A percentile compares a stretch with the other conserved stretches of the same genome.
These are phyloP conservation scores for Naganishia randhawae DNA, from an alignment of 768 basidiomycete genomes.

Conservation along the genomic window DNA sequence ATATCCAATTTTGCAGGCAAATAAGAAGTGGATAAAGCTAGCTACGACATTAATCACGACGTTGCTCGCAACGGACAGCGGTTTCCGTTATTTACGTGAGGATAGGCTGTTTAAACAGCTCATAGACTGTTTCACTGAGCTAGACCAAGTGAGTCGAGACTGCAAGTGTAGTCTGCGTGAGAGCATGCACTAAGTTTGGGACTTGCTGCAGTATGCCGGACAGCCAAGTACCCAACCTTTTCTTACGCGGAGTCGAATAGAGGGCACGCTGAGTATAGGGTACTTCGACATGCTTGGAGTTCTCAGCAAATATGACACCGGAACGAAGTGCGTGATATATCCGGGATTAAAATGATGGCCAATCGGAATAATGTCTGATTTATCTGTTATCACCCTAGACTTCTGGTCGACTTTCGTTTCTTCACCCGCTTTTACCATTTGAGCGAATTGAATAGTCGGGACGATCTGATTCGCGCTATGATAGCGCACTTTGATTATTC, in stretches of 20 bases:
- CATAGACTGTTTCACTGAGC: conserved; percentile 77
- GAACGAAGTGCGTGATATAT: conserved; percentile 67
- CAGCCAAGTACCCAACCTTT: conserved; percentile 39
- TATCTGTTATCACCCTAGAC: conserved; percentile 52
- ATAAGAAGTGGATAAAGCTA: conserved; percentile 77
- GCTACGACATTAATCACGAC: conserved; percentile 79
- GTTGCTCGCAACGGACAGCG: conserved; percentile 76
- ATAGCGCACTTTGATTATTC: conserved; percentile 88
- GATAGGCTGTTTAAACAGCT: conserved; percentile 82
- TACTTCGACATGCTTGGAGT: conserved; percentile 95
- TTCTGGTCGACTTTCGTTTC: conserved; percentile 84
- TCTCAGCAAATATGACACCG: conserved; percentile 80
- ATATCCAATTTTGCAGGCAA: conserved; percentile 58
- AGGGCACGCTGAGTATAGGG: conserved; percentile 78
- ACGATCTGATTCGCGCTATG: conserved; percentile 85
- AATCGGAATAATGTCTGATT: too few relatives aligned
- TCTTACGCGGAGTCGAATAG: conserved; percentile 77
- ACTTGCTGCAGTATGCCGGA: conserved; percentile 31
- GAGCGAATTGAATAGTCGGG: conserved; percentile 81
- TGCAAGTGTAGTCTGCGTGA: not conserved
- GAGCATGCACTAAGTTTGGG: not conserved
- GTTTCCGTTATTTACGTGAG: conserved; percentile 75
- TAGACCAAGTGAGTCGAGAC: conserved; percentile 70
- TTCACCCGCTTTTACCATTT: conserved; percentile 96
- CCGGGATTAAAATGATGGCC: not conserved